Base-by-base conservation (phyloP, 176 grass and related monocot genomes). In the Secale cereale region DNA sequence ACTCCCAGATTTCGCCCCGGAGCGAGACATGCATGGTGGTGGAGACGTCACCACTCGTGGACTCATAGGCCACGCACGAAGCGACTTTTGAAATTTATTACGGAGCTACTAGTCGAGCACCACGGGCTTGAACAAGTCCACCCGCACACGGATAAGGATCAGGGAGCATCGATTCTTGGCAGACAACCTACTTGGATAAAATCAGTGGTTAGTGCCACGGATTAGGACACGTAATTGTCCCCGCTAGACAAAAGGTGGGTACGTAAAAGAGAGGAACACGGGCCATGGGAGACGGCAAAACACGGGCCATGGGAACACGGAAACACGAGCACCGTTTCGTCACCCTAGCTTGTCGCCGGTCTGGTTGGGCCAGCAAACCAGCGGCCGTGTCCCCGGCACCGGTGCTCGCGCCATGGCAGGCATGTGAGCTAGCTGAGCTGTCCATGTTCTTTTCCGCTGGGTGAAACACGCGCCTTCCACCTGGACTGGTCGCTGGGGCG, bases 121-220 rank as follows among this genome's bases (percentile, higher is more conserved):
- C 59, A 41, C 2, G 37, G 8, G 75, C 35, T 79, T 67, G 88
- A 87, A 87, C 46, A 1, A 60, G 66, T 87, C 68, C n/a, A 6
- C 45, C 13, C 7, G 8, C 46, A 19, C 15, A 1, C 17, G 84
- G 88, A 90, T 90, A 90, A 90, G 84, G 84, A 87, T 79, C 6
- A 83, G 22, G 20, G 40, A 2, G 39, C 60, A 59, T 7, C 23
- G 40, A 45, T 45, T 17, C 19, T 19, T 82, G 28, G 0, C 1
- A 23, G 82, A 37, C 70, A 30, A 15, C 45, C n/a, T 52, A 6
- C 60, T 75, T 74, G 65, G 14, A 12, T 17, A 9, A 64, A 1
- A 8, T 8, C 10, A n/a, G 4, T 2, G 39, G 10, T 5, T 82
- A 87, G n/a, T 10, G 67, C 27, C 33, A 17, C 12, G 45, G 40